A percentile compares a stretch with the other conserved stretches of the same genome.
Conservation (phyloP, 2,329 filamentous ascomycete species). For the Aaosphaeria pasadenensis region DNA sequence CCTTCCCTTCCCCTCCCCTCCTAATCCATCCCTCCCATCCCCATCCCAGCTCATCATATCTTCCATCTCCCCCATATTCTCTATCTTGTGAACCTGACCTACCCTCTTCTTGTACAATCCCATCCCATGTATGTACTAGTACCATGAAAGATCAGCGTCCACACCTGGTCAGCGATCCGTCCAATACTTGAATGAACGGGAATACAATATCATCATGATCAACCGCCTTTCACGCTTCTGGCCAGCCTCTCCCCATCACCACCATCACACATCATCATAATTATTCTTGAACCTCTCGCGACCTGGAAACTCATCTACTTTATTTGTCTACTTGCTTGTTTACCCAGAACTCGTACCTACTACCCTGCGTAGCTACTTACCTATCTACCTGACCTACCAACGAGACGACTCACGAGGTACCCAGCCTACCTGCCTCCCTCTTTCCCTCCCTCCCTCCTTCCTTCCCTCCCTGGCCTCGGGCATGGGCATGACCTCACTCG, state of each 20-base stretch:
- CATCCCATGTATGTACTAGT: slow-evolving; percentile 27
- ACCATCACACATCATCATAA: too few relatives aligned
- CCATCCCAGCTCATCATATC: slow-evolving; percentile 22
- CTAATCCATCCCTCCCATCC: too few relatives aligned
- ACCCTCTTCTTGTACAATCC: slow-evolving; percentile 29
- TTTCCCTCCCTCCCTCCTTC: neutral
- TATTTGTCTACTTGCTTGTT: too few relatives aligned
- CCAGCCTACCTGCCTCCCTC: neutral
- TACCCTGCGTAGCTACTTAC: too few relatives aligned
- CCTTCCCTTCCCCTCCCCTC: too few relatives aligned
- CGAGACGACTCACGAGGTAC: too few relatives aligned
- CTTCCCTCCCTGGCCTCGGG: neutral
- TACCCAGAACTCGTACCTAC: too few relatives aligned
- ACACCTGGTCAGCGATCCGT: slow-evolving; percentile 29
- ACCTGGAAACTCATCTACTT: too few relatives aligned
- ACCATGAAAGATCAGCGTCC: slow-evolving; percentile 29
- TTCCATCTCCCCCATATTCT: slow-evolving; percentile 22
- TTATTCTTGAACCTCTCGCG: too few relatives aligned
- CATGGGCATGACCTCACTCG: neutral
- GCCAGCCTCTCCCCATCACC: slow-evolving; percentile 11
- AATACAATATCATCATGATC: slow-evolving; percentile 32
- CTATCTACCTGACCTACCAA: too few relatives aligned
- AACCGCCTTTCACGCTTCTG: slow-evolving; percentile 25
- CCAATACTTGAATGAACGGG: slow-evolving; percentile 19
- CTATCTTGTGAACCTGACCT: slow-evolving; percentile 23